A percentile compares a stretch with the other conserved stretches of the same genome.
Conservation (phyloP, 1,139 yeast species). For the Yamadazyma friedrichii region DNA sequence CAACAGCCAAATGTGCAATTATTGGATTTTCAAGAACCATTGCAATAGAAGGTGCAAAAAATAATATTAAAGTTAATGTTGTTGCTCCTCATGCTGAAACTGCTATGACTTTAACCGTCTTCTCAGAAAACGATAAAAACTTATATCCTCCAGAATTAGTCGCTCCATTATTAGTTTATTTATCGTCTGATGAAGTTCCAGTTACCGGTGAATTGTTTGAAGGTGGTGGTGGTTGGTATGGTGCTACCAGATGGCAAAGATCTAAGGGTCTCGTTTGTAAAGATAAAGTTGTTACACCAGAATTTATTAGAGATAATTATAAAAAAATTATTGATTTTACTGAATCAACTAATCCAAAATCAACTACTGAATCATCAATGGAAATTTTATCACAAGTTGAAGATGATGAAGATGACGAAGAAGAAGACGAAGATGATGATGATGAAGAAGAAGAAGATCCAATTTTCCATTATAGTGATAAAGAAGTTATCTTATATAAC, state of each 20-base stretch:
- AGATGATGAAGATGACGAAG: slow-evolving; percentile 49
- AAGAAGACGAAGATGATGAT: slow-evolving; percentile 48
- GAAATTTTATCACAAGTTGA: slow-evolving; percentile 69
- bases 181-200: slow-evolving; percentile 73
- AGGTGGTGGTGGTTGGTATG: slow-evolving; percentile 88
- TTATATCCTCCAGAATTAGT: slow-evolving; percentile 86
- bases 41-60: slow-evolving; percentile 86
- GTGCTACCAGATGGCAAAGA: slow-evolving; percentile 93
- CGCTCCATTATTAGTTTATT: slow-evolving; percentile 82
- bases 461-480: slow-evolving; percentile 52
- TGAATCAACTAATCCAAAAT: slow-evolving; percentile 58
- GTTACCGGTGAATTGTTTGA: slow-evolving; percentile 43
- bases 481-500: slow-evolving; percentile 82
- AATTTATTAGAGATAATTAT: slow-evolving; percentile 70
- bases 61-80: slow-evolving; percentile 72
- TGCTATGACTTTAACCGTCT: slow-evolving; percentile 89
- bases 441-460: slow-evolving; percentile 53
- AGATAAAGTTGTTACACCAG: slow-evolving; percentile 59
- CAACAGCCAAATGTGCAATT: slow-evolving; percentile 90
- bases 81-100: slow-evolving; percentile 99
- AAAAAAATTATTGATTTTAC: slow-evolving; percentile 63
- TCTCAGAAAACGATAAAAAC: slow-evolving; percentile 72
- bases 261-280: slow-evolving; percentile 77
- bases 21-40: slow-evolving; percentile 81
- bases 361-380: slow-evolving; percentile 77